Evolutionary conservation across 305 asterid species (phyloP).

Genomic region (Fraxinus latifolia): DNA sequence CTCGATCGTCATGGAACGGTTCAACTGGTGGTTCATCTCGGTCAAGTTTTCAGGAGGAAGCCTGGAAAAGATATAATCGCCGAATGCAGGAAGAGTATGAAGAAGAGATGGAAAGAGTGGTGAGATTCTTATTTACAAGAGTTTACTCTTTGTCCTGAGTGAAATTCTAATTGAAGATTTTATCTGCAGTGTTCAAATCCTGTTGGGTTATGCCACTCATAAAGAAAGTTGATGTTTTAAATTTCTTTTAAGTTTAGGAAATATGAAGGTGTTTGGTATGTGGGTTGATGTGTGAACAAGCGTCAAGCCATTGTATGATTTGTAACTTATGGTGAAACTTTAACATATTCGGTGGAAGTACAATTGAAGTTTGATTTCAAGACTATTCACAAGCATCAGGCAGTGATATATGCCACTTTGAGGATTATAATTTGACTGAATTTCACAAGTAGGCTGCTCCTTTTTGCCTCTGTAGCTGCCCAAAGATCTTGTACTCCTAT

Average conservation of each 20-base stretch:
- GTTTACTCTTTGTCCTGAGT: slow-evolving; percentile 16
- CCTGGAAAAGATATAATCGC: slow-evolving; percentile 78
- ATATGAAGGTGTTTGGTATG: not conserved
- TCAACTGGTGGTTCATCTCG: slow-evolving; percentile 47
- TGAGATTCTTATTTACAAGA: slow-evolving; percentile 31
- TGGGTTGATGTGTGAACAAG: not conserved
- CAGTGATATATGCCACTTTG: not conserved
- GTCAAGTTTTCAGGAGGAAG: slow-evolving; percentile 68
- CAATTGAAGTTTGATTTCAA: not conserved
- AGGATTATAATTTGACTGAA: not conserved
- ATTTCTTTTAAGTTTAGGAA: not conserved
- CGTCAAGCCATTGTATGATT: not conserved
- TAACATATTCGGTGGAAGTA: not conserved
- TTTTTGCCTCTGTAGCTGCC: not conserved
- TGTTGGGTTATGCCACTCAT: not conserved
- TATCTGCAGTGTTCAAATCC: not conserved
- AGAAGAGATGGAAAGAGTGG: slow-evolving; percentile 99
- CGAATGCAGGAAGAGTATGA: slow-evolving; percentile 91
- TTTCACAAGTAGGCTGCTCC: not conserved
- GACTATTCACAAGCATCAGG: not conserved
- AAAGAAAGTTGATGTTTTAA: not conserved
- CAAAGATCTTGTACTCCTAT: not conserved
- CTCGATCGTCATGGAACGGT: slow-evolving; percentile 54
- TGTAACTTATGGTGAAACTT: not conserved
- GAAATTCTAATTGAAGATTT: not conserved